A percentile compares a stretch with the other conserved stretches of the same genome.
Conservation (phyloP, 495 filamentous ascomycete species). For the Evernia prunastri region DNA sequence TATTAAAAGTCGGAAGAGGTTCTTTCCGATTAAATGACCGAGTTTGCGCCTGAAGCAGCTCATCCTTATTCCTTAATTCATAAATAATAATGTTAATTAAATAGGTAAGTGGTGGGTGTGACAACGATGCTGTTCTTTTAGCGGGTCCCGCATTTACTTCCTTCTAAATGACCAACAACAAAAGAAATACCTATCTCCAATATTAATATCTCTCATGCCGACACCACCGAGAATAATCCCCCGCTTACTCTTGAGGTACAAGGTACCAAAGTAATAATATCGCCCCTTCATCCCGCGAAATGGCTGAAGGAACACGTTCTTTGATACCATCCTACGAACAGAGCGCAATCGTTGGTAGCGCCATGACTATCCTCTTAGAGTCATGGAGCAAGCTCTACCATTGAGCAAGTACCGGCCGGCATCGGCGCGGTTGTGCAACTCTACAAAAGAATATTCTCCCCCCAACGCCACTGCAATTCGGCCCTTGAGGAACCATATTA, state of each 20-base stretch:
- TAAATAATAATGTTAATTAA: no score
- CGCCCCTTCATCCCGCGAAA: neutral
- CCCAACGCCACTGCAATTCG: neutral
- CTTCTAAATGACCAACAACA: neutral
- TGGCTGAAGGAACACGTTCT: neutral
- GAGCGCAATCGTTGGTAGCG: neutral
- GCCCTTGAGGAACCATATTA: no score
- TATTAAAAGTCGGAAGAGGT: neutral
- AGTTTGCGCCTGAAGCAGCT: neutral
- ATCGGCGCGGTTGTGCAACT: no score
- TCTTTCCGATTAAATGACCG: neutral
- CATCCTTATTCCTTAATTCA: neutral
- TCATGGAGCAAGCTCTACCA: neutral
- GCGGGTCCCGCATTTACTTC: neutral
- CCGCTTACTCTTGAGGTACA: no score
- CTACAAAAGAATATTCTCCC: no score
- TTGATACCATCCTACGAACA: no score
- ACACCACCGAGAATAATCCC: slow-evolving; percentile 13
- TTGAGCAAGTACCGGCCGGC: neutral
- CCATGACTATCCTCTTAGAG: neutral
- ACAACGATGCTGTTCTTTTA: neutral
- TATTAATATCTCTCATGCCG: slow-evolving; percentile 10
- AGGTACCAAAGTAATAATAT: neutral
- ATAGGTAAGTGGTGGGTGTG: neutral
- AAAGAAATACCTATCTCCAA: no score